phyloP scores from a whole-genome alignment of 169 alveolate genomes.

The Babesia ovata region DNA sequence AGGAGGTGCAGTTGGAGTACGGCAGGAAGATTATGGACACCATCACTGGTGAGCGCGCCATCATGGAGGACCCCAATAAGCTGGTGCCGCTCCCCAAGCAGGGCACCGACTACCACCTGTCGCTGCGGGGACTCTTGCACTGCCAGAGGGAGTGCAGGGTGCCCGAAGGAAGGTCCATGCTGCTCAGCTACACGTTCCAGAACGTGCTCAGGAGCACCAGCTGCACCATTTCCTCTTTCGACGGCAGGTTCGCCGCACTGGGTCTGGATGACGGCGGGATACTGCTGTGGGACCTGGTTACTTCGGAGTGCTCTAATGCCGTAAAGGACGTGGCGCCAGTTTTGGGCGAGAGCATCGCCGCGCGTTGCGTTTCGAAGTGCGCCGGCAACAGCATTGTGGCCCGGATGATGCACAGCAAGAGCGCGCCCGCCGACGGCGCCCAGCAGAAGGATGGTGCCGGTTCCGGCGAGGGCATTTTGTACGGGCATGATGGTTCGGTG shows the following conservation, averaged over 20 bases:
- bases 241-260: slow-evolving; percentile 62
- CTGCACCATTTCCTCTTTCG: slow-evolving; percentile 50
- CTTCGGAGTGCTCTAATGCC: slow-evolving; percentile 62
- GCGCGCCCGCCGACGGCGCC: slow-evolving; percentile 2
- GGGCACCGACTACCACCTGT: slow-evolving; percentile 46
- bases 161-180: slow-evolving; percentile 12
- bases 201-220: slow-evolving; percentile 35
- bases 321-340: slow-evolving; percentile 57
- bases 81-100: slow-evolving; percentile 60
- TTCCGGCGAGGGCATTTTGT: slow-evolving; percentile 29
- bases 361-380: slow-evolving; percentile 31
- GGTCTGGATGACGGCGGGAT: slow-evolving; percentile 62
- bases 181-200: slow-evolving; percentile 51
- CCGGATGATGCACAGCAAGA: slow-evolving; percentile 29
- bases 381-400: slow-evolving; percentile 23
- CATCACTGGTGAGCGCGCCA: slow-evolving; percentile 50
- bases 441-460: slow-evolving; percentile 29
- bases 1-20: slow-evolving; percentile 9
- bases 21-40: slow-evolving; percentile 11
- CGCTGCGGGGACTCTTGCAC: slow-evolving; percentile 38
- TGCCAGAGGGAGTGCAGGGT: slow-evolving; percentile 32
- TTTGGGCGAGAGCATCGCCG: slow-evolving; percentile 58
- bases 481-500: slow-evolving; percentile 66
- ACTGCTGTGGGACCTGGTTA: slow-evolving; percentile 56
- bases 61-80: slow-evolving; percentile 53